Percentiles rank a stretch among this genome's conserved stretches.
Evolutionary conservation across 129 eudicot species (phyloP).

Genomic region (Glebionis coronaria): DNA sequence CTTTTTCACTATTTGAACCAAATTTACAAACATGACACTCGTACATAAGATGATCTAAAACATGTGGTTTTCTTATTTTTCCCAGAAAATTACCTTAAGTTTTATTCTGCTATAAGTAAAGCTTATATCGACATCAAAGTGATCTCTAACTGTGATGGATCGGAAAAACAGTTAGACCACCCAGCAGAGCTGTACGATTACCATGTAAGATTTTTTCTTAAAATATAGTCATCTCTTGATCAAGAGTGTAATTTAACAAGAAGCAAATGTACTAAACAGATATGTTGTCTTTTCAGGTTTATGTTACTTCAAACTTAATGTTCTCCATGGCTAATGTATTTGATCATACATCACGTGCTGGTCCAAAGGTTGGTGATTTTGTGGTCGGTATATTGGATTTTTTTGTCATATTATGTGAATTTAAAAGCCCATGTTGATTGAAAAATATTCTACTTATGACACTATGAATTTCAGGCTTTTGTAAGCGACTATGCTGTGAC

Average conservation of each 20-base stretch:
- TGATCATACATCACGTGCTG: constrained; percentile 58
- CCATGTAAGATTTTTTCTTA: constrained; percentile 54
- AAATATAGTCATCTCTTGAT: constrained; percentile 4
- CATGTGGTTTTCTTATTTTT: constrained; percentile 17
- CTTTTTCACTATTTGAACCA: too few relatives aligned
- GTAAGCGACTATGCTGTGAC: constrained; percentile 97
- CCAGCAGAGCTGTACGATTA: constrained; percentile 91
- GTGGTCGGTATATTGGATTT: too few relatives aligned
- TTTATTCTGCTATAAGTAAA: constrained; percentile 55
- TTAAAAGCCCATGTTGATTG: too few relatives aligned
- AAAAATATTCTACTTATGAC: too few relatives aligned
- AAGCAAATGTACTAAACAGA: too few relatives aligned
- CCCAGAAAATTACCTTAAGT: constrained; percentile 84
- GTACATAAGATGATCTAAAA: constrained; percentile 1
- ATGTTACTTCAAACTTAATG: constrained; percentile 50
- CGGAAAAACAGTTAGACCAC: constrained; percentile 69
- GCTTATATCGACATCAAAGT: constrained; percentile 83
- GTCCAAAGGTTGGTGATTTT: constrained; percentile 98
- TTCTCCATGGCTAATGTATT: constrained; percentile 55
- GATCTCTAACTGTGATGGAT: constrained; percentile 90
- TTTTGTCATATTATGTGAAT: too few relatives aligned
- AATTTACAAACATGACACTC: too few relatives aligned
- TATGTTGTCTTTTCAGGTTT: constrained; percentile 35
- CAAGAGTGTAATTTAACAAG: constrained; percentile 1
- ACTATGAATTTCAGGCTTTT: constrained; percentile 65